Conservation (phyloP, 202 grass and related monocot species). For the Digitaria exilis region DNA sequence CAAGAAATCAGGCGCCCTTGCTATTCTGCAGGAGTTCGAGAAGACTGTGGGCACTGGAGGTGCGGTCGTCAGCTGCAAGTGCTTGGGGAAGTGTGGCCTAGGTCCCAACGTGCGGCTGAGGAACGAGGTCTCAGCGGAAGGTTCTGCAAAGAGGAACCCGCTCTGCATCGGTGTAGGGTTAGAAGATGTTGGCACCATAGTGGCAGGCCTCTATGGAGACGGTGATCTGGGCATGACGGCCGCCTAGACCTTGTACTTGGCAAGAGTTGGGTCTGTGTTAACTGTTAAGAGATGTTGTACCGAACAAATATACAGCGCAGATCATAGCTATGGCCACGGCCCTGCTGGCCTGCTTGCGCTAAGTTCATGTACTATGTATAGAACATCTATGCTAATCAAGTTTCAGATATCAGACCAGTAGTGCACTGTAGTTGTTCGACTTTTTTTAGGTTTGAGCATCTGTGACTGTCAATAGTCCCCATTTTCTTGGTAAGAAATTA, state of each 20-base stretch:
- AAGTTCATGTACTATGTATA: not conserved
- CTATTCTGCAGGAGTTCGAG: conserved; percentile 70
- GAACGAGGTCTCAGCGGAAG: not conserved
- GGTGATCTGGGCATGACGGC: conserved; percentile 14
- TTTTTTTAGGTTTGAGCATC: conserved; percentile 1
- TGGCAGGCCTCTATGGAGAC: conserved; percentile 38
- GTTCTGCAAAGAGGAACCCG: conserved; percentile 28
- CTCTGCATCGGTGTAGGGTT: conserved; percentile 71
- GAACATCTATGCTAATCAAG: conserved; percentile 1
- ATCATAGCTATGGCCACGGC: not conserved
- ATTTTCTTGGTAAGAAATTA: not conserved
- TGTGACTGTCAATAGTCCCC: not conserved
- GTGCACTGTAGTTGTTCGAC: not conserved
- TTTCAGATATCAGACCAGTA: not conserved
- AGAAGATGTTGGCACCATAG: conserved; percentile 72
- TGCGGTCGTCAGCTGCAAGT: conserved; percentile 61
- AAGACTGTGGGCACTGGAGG: conserved; percentile 37
- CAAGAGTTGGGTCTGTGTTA: not conserved
- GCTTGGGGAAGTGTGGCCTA: conserved; percentile 76
- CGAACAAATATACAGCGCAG: conserved; percentile 6
- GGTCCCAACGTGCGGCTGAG: conserved; percentile 62
- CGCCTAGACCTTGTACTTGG: not conserved
- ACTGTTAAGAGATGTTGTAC: not conserved
- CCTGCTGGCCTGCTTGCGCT: not conserved
- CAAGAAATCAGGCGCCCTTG: conserved; percentile 59